Base-by-base conservation (phyloP, 1,284 basidiomycete genomes). In the Cryptococcus sp. region DNA sequence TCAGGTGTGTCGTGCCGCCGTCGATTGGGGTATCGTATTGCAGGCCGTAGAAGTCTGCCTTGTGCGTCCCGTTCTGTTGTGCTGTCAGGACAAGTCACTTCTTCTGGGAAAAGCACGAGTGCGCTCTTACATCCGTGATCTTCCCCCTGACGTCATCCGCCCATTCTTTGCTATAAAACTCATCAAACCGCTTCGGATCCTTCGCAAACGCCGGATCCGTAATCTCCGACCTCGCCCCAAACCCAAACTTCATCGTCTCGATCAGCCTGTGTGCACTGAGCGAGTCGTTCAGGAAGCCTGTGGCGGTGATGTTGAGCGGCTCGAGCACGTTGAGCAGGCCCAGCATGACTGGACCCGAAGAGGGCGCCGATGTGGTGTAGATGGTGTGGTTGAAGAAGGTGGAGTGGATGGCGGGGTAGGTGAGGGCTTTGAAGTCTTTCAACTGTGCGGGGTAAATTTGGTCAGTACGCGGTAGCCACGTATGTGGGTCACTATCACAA, bases 1-100 rank as follows among this genome's bases (percentile, higher is more conserved):
- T 89, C 4, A 87, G 81, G 70, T 95, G 92, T 55, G 88, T 92
- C 85, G 93, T 97, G 39, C 94, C 93, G 76, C 93, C 89, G 74
- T 95, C 90, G 6, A 79, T 80, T 24, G 81, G 81, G 21, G 89
- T 77, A 63, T 91, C 91, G 66, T 85, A 91, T 43, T 87, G 80
- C 1, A 93, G 88, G 23, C 89, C 82, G 72, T 97, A 96, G 75
- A 94, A 93, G 23, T 84, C 82, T 1, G 88, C 81, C 2, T 81
- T 73, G 71, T 95, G 91, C 0, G 94, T 95, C 2, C 69, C 79
- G 69, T 89, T 84, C 88, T 92, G 67, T 3, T n/a, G 9, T 11
- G 11, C 5, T 4, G 53, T 40, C 48, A 65, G 51, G 28, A 21
- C 28, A 33, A 4, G 4, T 9, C 28, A 5, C 5, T 33, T 33